Conservation (phyloP, 371 early-diverging fungal genomes). For the Scutellospora calospora region DNA sequence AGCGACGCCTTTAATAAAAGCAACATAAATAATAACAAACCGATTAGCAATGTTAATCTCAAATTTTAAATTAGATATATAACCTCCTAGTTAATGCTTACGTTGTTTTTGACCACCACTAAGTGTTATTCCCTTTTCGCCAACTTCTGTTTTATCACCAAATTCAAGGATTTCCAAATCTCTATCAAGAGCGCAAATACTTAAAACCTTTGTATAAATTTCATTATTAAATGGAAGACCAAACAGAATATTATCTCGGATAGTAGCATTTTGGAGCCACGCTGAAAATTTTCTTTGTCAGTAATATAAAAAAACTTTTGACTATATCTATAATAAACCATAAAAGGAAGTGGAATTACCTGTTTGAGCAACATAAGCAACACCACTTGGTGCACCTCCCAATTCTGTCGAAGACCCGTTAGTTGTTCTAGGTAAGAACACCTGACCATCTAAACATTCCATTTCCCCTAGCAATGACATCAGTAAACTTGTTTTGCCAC, state of each 20-base stretch:
- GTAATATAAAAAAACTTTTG: background rate
- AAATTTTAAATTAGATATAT: no score
- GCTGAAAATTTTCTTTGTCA: constrained; percentile 55
- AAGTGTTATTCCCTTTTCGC: constrained; percentile 84
- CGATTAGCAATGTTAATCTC: no score
- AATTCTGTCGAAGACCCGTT: constrained; percentile 50
- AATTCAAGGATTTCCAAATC: constrained; percentile 84
- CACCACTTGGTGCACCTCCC: constrained; percentile 58
- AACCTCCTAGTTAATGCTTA: constrained; percentile 42
- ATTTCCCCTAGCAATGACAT: constrained; percentile 74
- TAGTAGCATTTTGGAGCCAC: constrained; percentile 88
- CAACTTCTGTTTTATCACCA: constrained; percentile 93
- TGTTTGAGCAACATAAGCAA: constrained; percentile 81
- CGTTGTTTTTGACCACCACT: constrained; percentile 85
- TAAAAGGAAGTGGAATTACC: constrained; percentile 21
- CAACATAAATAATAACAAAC: no score
- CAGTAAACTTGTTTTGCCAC: constrained; percentile 75
- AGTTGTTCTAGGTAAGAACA: constrained; percentile 55
- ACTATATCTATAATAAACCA: background rate
- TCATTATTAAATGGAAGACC: constrained; percentile 71
- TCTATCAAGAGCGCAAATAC: constrained; percentile 67
- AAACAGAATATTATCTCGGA: constrained; percentile 89
- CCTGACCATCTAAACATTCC: constrained; percentile 60
- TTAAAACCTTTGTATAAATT: constrained; percentile 73
- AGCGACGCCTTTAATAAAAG: constrained; percentile 51